phyloP scores from a whole-genome alignment of 1,284 basidiomycete species.

The Trichosporon faecale region DNA sequence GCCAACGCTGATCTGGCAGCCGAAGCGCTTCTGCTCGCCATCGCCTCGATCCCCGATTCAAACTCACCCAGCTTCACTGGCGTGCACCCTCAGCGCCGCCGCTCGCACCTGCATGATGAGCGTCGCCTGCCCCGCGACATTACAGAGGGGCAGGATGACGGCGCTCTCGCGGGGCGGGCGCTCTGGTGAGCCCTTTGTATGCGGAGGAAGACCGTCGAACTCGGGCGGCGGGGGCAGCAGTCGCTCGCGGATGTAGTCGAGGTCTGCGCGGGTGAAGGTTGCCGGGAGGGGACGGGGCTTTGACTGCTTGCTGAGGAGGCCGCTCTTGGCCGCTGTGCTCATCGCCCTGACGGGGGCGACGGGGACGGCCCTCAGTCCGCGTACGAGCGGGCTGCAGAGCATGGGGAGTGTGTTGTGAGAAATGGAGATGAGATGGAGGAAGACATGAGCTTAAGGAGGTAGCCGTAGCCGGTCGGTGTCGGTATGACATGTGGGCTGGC shows the following conservation, averaged over 20 bases:
- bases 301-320: background rate
- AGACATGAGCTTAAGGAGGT: no score
- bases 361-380: background rate
- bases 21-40: no score
- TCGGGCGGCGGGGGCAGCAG: slow-evolving; percentile 26
- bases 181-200: slow-evolving; percentile 23
- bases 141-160: slow-evolving; percentile 45
- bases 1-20: no score
- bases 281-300: slow-evolving; percentile 13
- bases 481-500: background rate
- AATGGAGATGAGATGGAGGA: background rate
- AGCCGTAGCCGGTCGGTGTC: background rate
- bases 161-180: slow-evolving; percentile 33
- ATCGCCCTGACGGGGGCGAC: background rate
- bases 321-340: background rate
- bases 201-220: slow-evolving; percentile 27
- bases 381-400: background rate
- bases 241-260: slow-evolving; percentile 23
- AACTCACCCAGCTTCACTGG: slow-evolving; percentile 45
- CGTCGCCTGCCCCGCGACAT: slow-evolving; percentile 34
- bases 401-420: background rate
- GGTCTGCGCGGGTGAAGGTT: slow-evolving; percentile 31
- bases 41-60: background rate
- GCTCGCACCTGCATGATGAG: slow-evolving; percentile 41
- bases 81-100: slow-evolving; percentile 38